These are phyloP conservation scores for Ampelocalamus luodianensis DNA, from an alignment of 176 grass and related monocot species.

Conservation along the genomic window DNA sequence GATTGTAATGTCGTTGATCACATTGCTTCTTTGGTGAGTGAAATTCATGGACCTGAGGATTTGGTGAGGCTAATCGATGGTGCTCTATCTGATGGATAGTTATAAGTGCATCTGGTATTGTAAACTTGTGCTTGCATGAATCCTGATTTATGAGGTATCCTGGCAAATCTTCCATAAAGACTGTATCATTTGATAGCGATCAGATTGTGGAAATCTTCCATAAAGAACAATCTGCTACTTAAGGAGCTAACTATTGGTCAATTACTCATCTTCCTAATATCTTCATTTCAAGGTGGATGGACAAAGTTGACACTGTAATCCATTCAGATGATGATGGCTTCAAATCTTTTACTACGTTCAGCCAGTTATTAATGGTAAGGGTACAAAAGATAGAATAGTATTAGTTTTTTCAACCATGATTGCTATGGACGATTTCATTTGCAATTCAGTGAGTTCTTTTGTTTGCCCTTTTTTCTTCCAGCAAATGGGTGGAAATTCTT, in stretches of 20 bases:
- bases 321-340: neutral
- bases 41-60: constrained; percentile 66
- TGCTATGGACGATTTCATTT: neutral
- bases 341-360: neutral
- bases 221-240: neutral
- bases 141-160: constrained; percentile 27
- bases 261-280: no score
- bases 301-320: neutral
- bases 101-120: neutral
- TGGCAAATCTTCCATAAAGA: neutral
- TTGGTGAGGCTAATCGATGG: constrained; percentile 59
- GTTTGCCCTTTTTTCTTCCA: constrained; percentile 11
- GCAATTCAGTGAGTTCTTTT: neutral
- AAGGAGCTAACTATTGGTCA: neutral
- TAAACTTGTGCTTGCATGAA: neutral
- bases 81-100: constrained; percentile 33
- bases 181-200: neutral
- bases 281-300: neutral
- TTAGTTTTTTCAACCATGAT: neutral
- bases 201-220: neutral
- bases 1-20: constrained; percentile 50
- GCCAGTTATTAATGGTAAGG: neutral
- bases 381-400: neutral
- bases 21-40: constrained; percentile 40
- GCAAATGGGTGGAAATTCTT: neutral